Conservation (phyloP, 768 basidiomycete genomes). For the Mycena metata region DNA sequence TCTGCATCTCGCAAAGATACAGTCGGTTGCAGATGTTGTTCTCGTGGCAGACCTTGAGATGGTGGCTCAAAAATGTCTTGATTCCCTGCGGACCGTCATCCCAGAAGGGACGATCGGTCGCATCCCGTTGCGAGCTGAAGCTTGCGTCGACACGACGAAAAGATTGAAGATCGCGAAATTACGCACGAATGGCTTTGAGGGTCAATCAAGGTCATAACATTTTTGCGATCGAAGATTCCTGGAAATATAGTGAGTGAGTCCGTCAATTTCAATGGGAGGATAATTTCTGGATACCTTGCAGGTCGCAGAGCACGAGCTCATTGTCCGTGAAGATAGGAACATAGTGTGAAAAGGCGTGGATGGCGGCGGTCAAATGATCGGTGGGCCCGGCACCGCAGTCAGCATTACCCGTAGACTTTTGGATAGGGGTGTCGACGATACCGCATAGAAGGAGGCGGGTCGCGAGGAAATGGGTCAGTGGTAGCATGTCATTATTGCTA, state of each 20-base stretch:
- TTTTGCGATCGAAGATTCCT: slow-evolving; percentile 23
- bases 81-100: slow-evolving; percentile 21
- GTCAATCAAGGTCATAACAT: slow-evolving; percentile 24
- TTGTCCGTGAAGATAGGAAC: background rate
- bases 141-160: background rate
- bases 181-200: slow-evolving; percentile 30
- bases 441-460: slow-evolving; percentile 39
- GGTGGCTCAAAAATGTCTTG: slow-evolving; percentile 22
- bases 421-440: slow-evolving; percentile 23
- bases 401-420: slow-evolving; percentile 42
- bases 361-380: slow-evolving; percentile 31
- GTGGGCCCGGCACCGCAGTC: slow-evolving; percentile 29
- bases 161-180: background rate
- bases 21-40: slow-evolving; percentile 24
- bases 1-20: too few species aligned
- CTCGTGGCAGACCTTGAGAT: slow-evolving; percentile 13
- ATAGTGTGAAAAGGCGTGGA: slow-evolving; percentile 43
- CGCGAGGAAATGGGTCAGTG: slow-evolving; percentile 37
- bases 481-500: background rate
- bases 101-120: slow-evolving; percentile 12
- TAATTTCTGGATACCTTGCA: slow-evolving; percentile 14
- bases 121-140: slow-evolving; percentile 1
- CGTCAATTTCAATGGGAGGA: background rate
- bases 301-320: slow-evolving; percentile 13
- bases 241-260: background rate